These are phyloP conservation scores for Phlyctochytrium planicorne DNA, from an alignment of 192 early-diverging fungal genomes.

Conservation along the genomic window DNA sequence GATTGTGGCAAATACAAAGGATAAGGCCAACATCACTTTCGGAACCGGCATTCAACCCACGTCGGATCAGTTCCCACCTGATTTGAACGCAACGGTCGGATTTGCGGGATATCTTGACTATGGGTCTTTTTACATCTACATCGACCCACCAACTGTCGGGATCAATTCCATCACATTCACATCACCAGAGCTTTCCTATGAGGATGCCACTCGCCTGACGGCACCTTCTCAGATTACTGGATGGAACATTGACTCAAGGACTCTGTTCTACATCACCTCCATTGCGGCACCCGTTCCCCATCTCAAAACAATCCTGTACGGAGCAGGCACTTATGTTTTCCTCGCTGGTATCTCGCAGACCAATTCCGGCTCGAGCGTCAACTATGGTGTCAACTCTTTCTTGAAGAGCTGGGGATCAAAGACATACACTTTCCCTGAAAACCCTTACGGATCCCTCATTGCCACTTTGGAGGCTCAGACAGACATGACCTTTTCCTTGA, in stretches of 20 bases:
- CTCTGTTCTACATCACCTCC: constrained; percentile 9
- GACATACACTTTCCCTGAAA: constrained; percentile 19
- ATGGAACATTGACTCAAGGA: constrained; percentile 5
- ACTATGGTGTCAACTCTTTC: not conserved
- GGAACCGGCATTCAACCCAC: constrained; percentile 13
- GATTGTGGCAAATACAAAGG: constrained; percentile 4
- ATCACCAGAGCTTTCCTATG: constrained; percentile 21
- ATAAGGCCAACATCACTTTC: constrained; percentile 16
- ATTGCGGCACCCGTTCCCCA: not conserved
- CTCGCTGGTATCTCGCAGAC: not conserved
- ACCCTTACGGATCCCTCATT: constrained; percentile 1
- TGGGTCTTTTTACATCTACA: constrained; percentile 17
- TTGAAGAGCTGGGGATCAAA: not conserved
- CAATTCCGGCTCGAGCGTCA: not conserved
- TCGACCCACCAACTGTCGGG: constrained; percentile 10
- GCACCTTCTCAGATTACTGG: constrained; percentile 11
- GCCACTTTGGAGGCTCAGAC: not conserved
- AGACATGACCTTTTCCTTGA: not conserved
- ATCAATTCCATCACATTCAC: constrained; percentile 14
- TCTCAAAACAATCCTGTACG: not conserved
- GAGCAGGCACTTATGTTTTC: not conserved
- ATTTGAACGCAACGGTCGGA: not conserved
- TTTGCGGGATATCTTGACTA: constrained; percentile 31
- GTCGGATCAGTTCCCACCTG: constrained; percentile 17
- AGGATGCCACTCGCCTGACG: not conserved